These are phyloP conservation scores for Benincasa hispida DNA, from an alignment of 306 rosid genomes.

Conservation along the genomic window DNA sequence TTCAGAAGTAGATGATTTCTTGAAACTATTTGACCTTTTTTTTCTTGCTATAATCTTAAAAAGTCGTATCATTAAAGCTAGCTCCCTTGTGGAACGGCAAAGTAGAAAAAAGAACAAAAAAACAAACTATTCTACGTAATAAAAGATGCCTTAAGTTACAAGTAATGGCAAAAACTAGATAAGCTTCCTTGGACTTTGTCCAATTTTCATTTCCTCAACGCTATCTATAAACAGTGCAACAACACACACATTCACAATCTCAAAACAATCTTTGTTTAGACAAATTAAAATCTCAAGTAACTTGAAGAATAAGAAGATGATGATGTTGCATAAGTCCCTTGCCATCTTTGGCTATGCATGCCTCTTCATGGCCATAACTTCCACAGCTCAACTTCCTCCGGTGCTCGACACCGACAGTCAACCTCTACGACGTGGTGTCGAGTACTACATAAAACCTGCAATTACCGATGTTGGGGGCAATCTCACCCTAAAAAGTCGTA, in stretches of 20 bases:
- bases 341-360: background rate
- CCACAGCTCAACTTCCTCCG: background rate
- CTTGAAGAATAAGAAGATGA: background rate
- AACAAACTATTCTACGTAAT: background rate
- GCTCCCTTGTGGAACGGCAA: background rate
- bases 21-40: background rate
- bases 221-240: background rate
- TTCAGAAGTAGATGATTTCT: background rate
- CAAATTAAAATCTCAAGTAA: background rate
- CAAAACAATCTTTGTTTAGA: background rate
- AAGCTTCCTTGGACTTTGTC: background rate
- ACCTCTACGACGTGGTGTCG: background rate
- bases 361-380: conserved; percentile 5
- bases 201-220: background rate
- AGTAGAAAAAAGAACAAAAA: background rate
- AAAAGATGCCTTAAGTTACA: background rate
- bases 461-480: background rate
- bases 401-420: conserved; percentile 1
- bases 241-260: background rate
- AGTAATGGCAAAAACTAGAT: background rate
- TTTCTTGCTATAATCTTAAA: background rate
- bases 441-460: conserved; percentile 3
- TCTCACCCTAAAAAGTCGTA: background rate
- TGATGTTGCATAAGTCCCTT: background rate
- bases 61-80: background rate